Conservation (phyloP, 2,329 filamentous ascomycete genomes). For the Sarocladium brachiariae region DNA sequence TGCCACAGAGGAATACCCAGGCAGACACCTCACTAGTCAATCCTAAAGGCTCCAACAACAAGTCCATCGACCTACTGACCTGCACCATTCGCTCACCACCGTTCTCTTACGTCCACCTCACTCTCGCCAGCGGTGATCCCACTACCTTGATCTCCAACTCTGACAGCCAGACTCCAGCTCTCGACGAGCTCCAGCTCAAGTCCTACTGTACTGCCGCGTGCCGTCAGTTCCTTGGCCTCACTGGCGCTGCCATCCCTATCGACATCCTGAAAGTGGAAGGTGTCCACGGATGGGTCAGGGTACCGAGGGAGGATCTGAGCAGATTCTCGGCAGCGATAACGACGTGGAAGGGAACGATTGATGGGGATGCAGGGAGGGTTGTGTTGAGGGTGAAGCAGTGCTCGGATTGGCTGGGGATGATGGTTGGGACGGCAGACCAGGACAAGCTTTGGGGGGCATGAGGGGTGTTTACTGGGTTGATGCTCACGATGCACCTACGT, state of each 20-base stretch:
- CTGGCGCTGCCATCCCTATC: conserved; percentile 58
- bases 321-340: conserved; percentile 58
- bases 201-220: conserved; percentile 59
- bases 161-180: conserved; percentile 15
- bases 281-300: conserved; percentile 54
- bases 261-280: conserved; percentile 61
- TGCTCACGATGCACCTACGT: too few species aligned
- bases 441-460: conserved; percentile 36
- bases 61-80: conserved; percentile 42
- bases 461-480: too few species aligned
- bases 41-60: conserved; percentile 23
- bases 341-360: conserved; percentile 49
- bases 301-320: conserved; percentile 54
- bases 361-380: conserved; percentile 35
- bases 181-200: conserved; percentile 58
- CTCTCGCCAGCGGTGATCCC: conserved; percentile 30
- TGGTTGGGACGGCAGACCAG: conserved; percentile 43
- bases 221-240: conserved; percentile 61
- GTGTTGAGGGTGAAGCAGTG: conserved; percentile 49
- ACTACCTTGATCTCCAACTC: conserved; percentile 9
- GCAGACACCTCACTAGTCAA: conserved; percentile 22
- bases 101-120: conserved; percentile 51
- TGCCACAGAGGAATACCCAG: conserved; percentile 14
- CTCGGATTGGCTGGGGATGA: conserved; percentile 57
- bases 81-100: conserved; percentile 44